Percentiles rank a stretch among this genome's conserved stretches.
Evolutionary conservation across 176 grass and related monocot genomes (phyloP).

Genomic region (Rhipidocladum racemiflorum): DNA sequence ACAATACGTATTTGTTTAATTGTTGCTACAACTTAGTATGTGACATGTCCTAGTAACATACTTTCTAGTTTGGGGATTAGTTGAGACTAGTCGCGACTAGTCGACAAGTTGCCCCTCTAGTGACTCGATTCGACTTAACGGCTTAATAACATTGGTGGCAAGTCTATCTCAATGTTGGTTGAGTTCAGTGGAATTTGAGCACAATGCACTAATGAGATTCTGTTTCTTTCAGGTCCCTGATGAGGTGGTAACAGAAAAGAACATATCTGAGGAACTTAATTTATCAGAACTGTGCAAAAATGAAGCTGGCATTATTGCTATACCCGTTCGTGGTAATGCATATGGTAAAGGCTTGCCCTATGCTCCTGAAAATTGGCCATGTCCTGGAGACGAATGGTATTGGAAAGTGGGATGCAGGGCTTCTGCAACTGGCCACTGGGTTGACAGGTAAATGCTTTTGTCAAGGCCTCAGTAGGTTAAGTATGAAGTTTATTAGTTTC

Average conservation of each 20-base stretch:
- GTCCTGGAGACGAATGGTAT: conserved; percentile 56
- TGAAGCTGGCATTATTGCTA: conserved; percentile 39
- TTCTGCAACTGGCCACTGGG: conserved; percentile 51
- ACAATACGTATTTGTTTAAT: too few species aligned
- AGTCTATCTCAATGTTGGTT: not conserved
- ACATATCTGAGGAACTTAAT: conserved; percentile 39
- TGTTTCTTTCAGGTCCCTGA: conserved; percentile 32
- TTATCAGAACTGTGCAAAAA: conserved; percentile 48
- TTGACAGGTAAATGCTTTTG: conserved; percentile 58
- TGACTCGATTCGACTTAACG: too few species aligned
- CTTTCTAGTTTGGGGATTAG: too few species aligned
- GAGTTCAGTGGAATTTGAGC: conserved; percentile 8
- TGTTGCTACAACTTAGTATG: too few species aligned
- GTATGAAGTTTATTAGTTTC: conserved; percentile 1
- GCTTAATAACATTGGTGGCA: too few species aligned
- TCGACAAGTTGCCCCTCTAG: too few species aligned
- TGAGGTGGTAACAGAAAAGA: not conserved
- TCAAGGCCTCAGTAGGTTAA: not conserved
- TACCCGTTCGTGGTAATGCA: conserved; percentile 52
- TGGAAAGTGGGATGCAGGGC: conserved; percentile 66
- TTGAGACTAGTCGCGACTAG: too few species aligned
- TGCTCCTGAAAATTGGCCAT: conserved; percentile 76
- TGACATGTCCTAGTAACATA: too few species aligned
- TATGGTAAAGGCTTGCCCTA: conserved; percentile 62
- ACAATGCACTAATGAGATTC: conserved; percentile 14